Conservation (phyloP, 768 basidiomycete genomes). For the Chiua virens region DNA sequence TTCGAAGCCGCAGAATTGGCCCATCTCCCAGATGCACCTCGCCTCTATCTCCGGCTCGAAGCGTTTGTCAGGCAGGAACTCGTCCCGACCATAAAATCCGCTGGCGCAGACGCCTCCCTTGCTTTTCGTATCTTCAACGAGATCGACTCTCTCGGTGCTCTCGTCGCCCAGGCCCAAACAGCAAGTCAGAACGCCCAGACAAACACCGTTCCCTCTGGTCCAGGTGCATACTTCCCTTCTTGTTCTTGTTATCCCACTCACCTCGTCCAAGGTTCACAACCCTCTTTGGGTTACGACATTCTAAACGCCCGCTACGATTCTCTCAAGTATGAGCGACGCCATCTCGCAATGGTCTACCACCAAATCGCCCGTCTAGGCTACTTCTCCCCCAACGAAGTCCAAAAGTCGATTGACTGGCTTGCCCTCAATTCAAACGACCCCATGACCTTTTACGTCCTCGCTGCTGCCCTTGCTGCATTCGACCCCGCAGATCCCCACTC, state of each 20-base stretch:
- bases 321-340: constrained; percentile 70
- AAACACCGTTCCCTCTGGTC: constrained; percentile 56
- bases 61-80: constrained; percentile 58
- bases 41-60: constrained; percentile 52
- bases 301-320: constrained; percentile 69
- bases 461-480: constrained; percentile 62
- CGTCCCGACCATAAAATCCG: constrained; percentile 36
- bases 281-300: constrained; percentile 63
- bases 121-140: constrained; percentile 59
- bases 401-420: constrained; percentile 70
- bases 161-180: constrained; percentile 52
- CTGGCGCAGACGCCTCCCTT: constrained; percentile 44
- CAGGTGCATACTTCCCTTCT: constrained; percentile 39
- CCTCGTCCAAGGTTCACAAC: constrained; percentile 35
- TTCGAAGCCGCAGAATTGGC: constrained; percentile 59
- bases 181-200: constrained; percentile 60
- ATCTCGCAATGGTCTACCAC: constrained; percentile 62
- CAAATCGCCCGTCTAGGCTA: constrained; percentile 63
- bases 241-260: neutral
- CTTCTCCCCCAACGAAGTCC: constrained; percentile 59
- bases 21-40: constrained; percentile 41
- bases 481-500: constrained; percentile 62
- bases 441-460: constrained; percentile 68
- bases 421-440: constrained; percentile 61
- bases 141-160: constrained; percentile 57